These are phyloP conservation scores for Pontederia crassipes DNA, from an alignment of 176 grass and related monocot species.

Conservation along the genomic window DNA sequence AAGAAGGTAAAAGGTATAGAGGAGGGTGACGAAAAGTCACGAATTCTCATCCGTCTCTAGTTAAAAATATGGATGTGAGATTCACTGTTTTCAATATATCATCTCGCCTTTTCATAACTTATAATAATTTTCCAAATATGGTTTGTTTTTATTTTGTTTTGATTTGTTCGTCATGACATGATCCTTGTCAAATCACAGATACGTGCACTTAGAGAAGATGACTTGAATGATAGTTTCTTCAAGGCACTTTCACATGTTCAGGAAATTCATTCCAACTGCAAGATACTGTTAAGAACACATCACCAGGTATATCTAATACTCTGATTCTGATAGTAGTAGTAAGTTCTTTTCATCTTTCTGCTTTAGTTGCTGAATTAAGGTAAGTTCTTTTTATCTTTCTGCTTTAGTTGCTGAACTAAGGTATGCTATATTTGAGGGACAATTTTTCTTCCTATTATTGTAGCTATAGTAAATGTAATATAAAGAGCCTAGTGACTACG, in stretches of 20 bases:
- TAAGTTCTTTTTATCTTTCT: not conserved
- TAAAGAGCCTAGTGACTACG: too few species aligned
- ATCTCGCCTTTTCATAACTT: too few species aligned
- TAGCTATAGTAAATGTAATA: too few species aligned
- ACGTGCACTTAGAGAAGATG: slow-evolving; percentile 77
- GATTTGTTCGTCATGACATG: slow-evolving; percentile 6
- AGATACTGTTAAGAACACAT: slow-evolving; percentile 83
- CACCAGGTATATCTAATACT: slow-evolving; percentile 50
- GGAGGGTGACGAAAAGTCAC: too few species aligned
- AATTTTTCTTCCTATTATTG: not conserved
- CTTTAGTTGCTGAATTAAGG: not conserved
- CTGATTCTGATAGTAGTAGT: not conserved
- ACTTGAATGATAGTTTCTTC: slow-evolving; percentile 92
- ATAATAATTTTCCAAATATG: not conserved
- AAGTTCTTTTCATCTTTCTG: not conserved
- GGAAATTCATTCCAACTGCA: slow-evolving; percentile 99
- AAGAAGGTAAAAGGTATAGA: too few species aligned
- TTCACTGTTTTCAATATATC: too few species aligned
- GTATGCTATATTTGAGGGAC: not conserved
- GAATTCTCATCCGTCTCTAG: too few species aligned
- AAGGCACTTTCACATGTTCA: slow-evolving; percentile 87
- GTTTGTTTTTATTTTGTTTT: not conserved
- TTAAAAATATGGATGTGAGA: too few species aligned
- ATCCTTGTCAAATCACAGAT: slow-evolving; percentile 43
- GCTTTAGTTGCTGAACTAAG: not conserved